phyloP scores from a whole-genome alignment of 129 eudicot genomes.

The Tagetes erecta region DNA sequence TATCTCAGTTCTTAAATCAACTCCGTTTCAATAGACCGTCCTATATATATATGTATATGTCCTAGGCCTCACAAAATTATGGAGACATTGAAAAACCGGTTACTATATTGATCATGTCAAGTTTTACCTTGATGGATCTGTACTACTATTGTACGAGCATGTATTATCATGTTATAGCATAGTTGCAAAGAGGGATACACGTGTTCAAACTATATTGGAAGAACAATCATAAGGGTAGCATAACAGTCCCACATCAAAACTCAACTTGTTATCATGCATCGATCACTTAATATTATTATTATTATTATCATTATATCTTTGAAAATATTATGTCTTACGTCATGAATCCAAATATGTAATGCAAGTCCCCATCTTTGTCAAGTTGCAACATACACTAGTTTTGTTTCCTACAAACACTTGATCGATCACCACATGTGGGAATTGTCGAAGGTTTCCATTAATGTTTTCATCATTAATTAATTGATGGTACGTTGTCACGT shows the following conservation, averaged over 20 bases:
- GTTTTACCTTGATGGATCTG: constrained; percentile 3
- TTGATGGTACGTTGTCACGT: neutral
- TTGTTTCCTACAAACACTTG: constrained; percentile 14
- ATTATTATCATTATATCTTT: constrained; percentile 30
- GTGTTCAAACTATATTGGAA: constrained; percentile 19
- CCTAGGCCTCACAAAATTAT: neutral
- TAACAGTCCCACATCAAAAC: constrained; percentile 23
- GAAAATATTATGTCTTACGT: constrained; percentile 32
- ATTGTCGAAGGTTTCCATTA: neutral
- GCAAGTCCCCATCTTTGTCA: constrained; percentile 33
- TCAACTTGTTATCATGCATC: constrained; percentile 30
- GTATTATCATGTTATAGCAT: neutral
- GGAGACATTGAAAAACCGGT: no score
- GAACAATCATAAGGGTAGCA: constrained; percentile 17
- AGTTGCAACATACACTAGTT: constrained; percentile 6
- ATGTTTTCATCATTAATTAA: neutral
- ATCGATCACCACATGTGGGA: constrained; percentile 29
- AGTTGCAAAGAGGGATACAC: neutral
- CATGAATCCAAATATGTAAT: constrained; percentile 24
- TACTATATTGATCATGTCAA: neutral
- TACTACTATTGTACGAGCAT: constrained; percentile 15
- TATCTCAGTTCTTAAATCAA: neutral
- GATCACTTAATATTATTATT: neutral
- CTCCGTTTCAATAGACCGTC: neutral
- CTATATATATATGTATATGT: neutral